Percentiles rank a stretch among this genome's conserved stretches.
These are phyloP conservation scores for Nemania sp. DNA, from an alignment of 2,329 filamentous ascomycete species.

Conservation along the genomic window DNA sequence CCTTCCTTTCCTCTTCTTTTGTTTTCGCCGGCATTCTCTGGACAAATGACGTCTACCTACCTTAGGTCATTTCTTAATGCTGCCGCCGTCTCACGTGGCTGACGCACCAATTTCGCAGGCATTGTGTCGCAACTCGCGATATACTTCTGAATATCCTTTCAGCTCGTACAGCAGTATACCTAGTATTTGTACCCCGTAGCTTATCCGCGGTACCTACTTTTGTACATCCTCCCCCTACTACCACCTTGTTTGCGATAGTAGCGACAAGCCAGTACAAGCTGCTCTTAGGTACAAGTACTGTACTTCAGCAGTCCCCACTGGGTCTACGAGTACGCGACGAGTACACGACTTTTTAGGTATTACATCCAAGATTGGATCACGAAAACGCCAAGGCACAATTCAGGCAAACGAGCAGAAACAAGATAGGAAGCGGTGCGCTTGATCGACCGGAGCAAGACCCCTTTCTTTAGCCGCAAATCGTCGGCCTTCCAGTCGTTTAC, in stretches of 20 bases:
- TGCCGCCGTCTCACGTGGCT: slow-evolving; percentile 38
- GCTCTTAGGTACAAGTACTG: slow-evolving; percentile 22
- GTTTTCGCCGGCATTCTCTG: neutral
- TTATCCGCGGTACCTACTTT: slow-evolving; percentile 31
- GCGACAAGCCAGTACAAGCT: slow-evolving; percentile 20
- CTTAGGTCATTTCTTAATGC: slow-evolving; percentile 12
- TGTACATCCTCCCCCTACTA: slow-evolving; percentile 22
- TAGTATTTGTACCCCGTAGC: slow-evolving; percentile 34
- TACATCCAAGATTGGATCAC: slow-evolving; percentile 20
- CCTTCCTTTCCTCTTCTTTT: slow-evolving; percentile 9
- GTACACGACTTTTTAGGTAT: slow-evolving; percentile 20
- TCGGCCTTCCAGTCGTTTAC: neutral
- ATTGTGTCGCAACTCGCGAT: slow-evolving; percentile 31
- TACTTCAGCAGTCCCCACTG: slow-evolving; percentile 26
- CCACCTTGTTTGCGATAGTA: slow-evolving; percentile 26
- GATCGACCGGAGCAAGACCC: slow-evolving; percentile 22
- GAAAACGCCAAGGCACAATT: slow-evolving; percentile 25
- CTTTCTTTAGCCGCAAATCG: slow-evolving; percentile 8
- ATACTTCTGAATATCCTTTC: slow-evolving; percentile 32
- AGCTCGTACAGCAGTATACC: slow-evolving; percentile 34
- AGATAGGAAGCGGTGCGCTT: slow-evolving; percentile 10
- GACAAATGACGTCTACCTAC: slow-evolving; percentile 18
- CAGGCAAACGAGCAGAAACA: neutral
- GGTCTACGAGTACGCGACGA: slow-evolving; percentile 32
- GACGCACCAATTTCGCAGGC: slow-evolving; percentile 32